Evolutionary conservation across 2,329 filamentous ascomycete genomes (phyloP), one percentile per base, ranked within the genome.

Genomic region (Eutypella sp.): DNA sequence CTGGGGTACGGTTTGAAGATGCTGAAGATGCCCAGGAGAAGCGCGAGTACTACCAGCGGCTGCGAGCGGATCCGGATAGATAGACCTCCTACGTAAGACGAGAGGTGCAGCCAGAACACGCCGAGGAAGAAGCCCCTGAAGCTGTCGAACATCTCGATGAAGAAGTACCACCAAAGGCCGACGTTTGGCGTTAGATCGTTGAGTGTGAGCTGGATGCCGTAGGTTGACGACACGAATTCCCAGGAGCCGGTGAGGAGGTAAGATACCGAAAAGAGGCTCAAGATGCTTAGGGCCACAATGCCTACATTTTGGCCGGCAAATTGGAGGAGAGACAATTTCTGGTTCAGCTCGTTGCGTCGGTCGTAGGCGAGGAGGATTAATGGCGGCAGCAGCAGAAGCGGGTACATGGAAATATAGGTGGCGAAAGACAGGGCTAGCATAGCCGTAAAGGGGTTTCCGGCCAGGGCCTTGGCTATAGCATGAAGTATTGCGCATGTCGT

Each of bases 131-230:
- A 99, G 57, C 87, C 85, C 33, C 93, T 81, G 76, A 99, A 99
- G 1, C 91, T 92, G 69, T 99, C 93, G 65, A 99, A 99, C 83
- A 99, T 99, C 64, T 99, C 92, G 56, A 95, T 95, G 64, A 99
- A 97, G 70, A 99, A 99, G 69, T 99, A 99, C 93, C 93, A 99
- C 93, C 93, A 99, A 1, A 99, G 75, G 1, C 93, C 93, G 24
- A 95, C 87, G 55, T 97, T 99, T 11, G 93, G 93, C 0, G 92
- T 95, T 34, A 99, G 76, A 62, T 99, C 93, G 8, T 90, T 89
- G 3, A 99, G 79, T 1, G 93, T 82, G 31, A 99, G 77, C 57
- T 96, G 91, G 40, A 95, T 89, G 56, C 92, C 90, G 67, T 99
- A 99, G 1, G 93, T 96, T 18, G 90, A 89, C 7, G 78, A 69